Base-by-base conservation (phyloP, 495 filamentous ascomycete species). In the Podospora didyma region DNA sequence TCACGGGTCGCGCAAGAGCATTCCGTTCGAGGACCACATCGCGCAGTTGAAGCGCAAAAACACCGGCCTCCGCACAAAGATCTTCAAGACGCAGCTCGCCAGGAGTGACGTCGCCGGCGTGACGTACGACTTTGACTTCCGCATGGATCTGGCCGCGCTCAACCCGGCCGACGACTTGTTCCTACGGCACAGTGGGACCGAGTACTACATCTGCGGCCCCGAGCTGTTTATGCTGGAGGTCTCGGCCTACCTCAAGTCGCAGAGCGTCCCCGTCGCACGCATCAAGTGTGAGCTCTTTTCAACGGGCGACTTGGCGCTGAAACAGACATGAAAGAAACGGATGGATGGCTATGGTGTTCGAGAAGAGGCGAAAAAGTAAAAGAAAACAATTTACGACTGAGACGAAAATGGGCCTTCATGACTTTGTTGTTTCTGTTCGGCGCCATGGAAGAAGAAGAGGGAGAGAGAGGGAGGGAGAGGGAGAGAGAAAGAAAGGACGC, bases 141-240 rank as follows among this genome's bases (percentile, higher is more conserved):
- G 83, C 12, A 70, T 87, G 45, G 76, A 85, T 56, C 66, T 89
- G 34, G 59, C 68, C 53, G 75, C 78, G 65, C 56, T 89, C 31
- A 73, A 79, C 51, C 53, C 61, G 14, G 45, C 6, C 0, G 67
- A 77, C 14, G 66, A 75, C 22, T 67, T 89, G 31, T 83, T 79
- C 65, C 63, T 86, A 9, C 70, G 75, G 46, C 73, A 86, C 60
- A 23, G 70, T 6, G 67, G 62, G 28, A 77, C 88, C 1, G 70
- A 84, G 59, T 91, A 89, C 66, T 90, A 80, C 65, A 69, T 88
- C 57, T 92, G 88, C 58, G 88, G 88, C 1, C 88, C 87, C 0
- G 76, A 75, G 48, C 59, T 68, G 28, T 90, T 89, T 72, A 92
- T 90, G 87, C 63, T 73, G 3, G 78, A 79, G 34, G 73, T 79